These are phyloP conservation scores for Solanum gandarillasii DNA, from an alignment of 257 asterid genomes.

Conservation along the genomic window DNA sequence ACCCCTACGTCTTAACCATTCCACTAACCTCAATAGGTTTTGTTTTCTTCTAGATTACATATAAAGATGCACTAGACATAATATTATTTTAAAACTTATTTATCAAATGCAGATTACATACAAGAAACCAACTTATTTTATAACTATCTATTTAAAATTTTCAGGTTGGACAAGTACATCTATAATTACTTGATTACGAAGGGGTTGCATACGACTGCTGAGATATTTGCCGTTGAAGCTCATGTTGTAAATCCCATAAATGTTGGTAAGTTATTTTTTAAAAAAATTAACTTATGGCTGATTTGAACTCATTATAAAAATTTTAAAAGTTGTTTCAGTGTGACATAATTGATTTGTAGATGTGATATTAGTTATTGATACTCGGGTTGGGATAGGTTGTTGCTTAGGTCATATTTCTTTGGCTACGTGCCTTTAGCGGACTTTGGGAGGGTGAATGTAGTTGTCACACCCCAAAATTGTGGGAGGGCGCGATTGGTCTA, in stretches of 20 bases:
- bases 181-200: constrained; percentile 17
- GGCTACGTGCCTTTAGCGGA: no score
- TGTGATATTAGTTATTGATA: no score
- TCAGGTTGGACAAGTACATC: not conserved
- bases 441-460: no score
- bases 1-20: not conserved
- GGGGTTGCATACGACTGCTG: constrained; percentile 12
- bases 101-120: not conserved
- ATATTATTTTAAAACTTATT: no score
- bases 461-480: no score
- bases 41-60: no score
- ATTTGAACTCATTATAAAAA: not conserved
- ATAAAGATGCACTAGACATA: no score
- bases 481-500: no score
- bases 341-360: no score
- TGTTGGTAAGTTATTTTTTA: not conserved
- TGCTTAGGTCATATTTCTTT: no score
- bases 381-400: no score
- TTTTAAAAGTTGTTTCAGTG: no score
- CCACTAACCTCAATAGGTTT: not conserved
- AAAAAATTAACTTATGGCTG: not conserved
- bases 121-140: not conserved
- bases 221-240: constrained; percentile 17
- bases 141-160: not conserved
- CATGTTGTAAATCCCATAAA: not conserved